phyloP scores from a whole-genome alignment of 1,284 basidiomycete genomes.

The Lignosus rhinocerotis region DNA sequence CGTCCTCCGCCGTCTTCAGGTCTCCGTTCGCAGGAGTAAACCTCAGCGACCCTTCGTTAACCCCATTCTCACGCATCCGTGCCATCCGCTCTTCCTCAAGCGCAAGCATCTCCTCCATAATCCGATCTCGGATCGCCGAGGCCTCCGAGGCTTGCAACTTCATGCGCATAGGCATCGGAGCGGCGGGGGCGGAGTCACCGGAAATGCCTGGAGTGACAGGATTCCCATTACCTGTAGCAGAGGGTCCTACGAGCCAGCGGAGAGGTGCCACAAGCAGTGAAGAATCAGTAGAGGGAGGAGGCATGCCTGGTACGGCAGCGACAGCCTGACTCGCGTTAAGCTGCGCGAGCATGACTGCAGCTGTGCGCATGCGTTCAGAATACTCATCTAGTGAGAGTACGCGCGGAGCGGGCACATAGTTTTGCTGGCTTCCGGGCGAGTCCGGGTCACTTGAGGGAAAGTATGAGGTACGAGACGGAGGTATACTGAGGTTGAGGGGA shows the following conservation, averaged over 20 bases:
- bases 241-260: constrained; percentile 50
- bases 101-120: constrained; percentile 99
- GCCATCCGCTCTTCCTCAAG: constrained; percentile 97
- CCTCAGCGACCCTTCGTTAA: constrained; percentile 57
- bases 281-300: constrained; percentile 29
- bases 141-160: constrained; percentile 80
- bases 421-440: constrained; percentile 14
- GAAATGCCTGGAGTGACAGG: constrained; percentile 31
- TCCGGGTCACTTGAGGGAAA: constrained; percentile 10
- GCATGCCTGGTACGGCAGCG: constrained; percentile 37
- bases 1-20: constrained; percentile 81
- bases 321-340: constrained; percentile 77
- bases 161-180: constrained; percentile 48
- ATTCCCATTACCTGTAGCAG: constrained; percentile 30
- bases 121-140: constrained; percentile 88
- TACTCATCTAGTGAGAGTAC: constrained; percentile 87
- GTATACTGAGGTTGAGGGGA: constrained; percentile 15
- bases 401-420: constrained; percentile 11
- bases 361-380: constrained; percentile 96
- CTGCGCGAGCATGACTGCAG: constrained; percentile 98
- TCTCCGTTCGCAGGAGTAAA: constrained; percentile 42
- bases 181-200: constrained; percentile 23
- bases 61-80: constrained; percentile 79
- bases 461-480: constrained; percentile 3
- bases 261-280: constrained; percentile 36